phyloP scores from a whole-genome alignment of 129 eudicot genomes.

The Chrysanthemum lavandulifolium region DNA sequence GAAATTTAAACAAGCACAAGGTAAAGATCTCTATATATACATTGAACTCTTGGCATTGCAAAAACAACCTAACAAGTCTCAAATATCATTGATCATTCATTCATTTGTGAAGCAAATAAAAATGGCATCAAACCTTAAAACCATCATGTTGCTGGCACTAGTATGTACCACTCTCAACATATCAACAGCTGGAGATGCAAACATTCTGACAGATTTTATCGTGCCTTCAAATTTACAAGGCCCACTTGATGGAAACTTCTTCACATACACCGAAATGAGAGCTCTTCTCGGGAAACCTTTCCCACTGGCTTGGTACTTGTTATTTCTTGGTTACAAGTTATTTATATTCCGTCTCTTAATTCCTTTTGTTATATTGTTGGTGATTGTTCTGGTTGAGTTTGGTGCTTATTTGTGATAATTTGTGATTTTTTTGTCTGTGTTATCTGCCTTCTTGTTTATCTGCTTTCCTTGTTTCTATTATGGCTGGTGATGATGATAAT shows the following conservation, averaged over 20 bases:
- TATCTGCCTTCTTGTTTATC: no score
- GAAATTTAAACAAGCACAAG: background rate
- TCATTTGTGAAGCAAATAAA: background rate
- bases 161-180: slow-evolving; percentile 11
- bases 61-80: slow-evolving; percentile 12
- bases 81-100: background rate
- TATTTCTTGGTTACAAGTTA: no score
- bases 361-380: no score
- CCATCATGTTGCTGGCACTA: slow-evolving; percentile 13
- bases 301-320: no score
- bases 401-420: no score
- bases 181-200: slow-evolving; percentile 23
- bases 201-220: slow-evolving; percentile 24
- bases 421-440: no score
- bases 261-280: slow-evolving; percentile 32
- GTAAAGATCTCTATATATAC: background rate
- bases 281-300: slow-evolving; percentile 14
- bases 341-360: no score
- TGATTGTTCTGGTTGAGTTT: no score
- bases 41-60: slow-evolving; percentile 9
- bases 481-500: no score
- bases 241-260: slow-evolving; percentile 23
- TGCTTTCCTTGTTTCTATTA: no score
- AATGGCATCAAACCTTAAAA: slow-evolving; percentile 22
- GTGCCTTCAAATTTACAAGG: background rate